Base-by-base conservation (phyloP, 1,284 basidiomycete genomes). In the Hypsizygus ulmarius region DNA sequence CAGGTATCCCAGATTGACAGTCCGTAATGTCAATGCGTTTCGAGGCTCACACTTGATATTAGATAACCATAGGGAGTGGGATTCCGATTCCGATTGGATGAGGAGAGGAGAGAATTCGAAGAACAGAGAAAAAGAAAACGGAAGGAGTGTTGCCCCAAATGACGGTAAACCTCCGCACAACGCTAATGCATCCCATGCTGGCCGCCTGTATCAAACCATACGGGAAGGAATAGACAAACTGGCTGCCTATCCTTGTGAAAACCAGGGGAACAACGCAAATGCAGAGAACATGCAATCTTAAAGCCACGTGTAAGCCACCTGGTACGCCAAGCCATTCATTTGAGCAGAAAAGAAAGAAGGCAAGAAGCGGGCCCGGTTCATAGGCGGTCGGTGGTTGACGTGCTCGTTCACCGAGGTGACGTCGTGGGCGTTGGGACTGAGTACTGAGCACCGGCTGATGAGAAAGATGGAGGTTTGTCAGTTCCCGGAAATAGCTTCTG, bases 51-150 rank as follows among this genome's bases (percentile, higher is more conserved):
- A 52, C 51, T 50, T 54, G 52, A 46, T 44, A 40, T 39, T 18
- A 51, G 47, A 44, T 42, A 56, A 46, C 35, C 52, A 47, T 49
- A 47, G 49, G 41, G 45, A 48, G 48, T 50, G 47, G 44, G 49
- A 51, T 40, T 39, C 46, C 36, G 38, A 47, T 43, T 21, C 44
- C 42, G 43, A 28, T 47, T 33, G 16, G 35, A 29, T 43, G 45
- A 45, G 43, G 28, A 48, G 37, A 40, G 36, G 30, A 19, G 33
- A 42, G 29, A 34, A 25, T 3, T 25, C 3, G 21, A 25, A 25
- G 21, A 4, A 7, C 21, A 25, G 21, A 25, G 21, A 25, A 25
- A 25, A 25, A 25, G 21, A 25, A 25, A 25, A 25, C 21, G 4
- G 21, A 25, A 25, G 21, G 21, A 25, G 21, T 7, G 21, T 25